Conservation (phyloP, 2,329 filamentous ascomycete species). For the Aspergillus uvarum region DNA sequence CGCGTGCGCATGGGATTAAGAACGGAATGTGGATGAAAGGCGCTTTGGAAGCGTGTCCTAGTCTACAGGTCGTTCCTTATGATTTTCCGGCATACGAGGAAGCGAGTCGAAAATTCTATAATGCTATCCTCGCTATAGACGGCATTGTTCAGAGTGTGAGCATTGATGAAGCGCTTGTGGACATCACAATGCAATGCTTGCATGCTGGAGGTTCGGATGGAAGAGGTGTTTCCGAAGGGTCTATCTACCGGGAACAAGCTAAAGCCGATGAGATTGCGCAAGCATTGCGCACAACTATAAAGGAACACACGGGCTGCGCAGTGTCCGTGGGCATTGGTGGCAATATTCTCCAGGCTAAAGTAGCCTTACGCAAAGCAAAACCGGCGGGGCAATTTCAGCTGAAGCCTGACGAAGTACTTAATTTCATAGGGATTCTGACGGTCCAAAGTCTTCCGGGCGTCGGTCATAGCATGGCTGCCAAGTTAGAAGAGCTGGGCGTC, state of each 20-base stretch:
- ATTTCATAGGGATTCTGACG: slow-evolving; percentile 72
- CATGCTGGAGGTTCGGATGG: slow-evolving; percentile 66
- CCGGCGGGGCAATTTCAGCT: slow-evolving; percentile 91
- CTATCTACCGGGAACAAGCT: slow-evolving; percentile 73
- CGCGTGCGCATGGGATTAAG: slow-evolving; percentile 80
- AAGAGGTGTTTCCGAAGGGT: slow-evolving; percentile 63
- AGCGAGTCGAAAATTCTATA: slow-evolving; percentile 84
- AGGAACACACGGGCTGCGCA: slow-evolving; percentile 73
- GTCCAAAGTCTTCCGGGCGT: slow-evolving; percentile 86
- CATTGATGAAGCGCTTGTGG: slow-evolving; percentile 89
- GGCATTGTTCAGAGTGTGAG: slow-evolving; percentile 93
- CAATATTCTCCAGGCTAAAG: slow-evolving; percentile 87
- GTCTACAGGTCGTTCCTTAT: slow-evolving; percentile 87
- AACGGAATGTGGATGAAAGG: slow-evolving; percentile 99
- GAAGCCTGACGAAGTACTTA: slow-evolving; percentile 73
- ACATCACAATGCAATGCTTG: slow-evolving; percentile 72
- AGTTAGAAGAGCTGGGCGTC: slow-evolving; percentile 82
- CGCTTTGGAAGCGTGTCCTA: slow-evolving; percentile 77
- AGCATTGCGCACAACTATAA: slow-evolving; percentile 67
- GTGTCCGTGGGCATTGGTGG: slow-evolving; percentile 91
- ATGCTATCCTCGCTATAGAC: slow-evolving; percentile 73
- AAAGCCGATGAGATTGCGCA: slow-evolving; percentile 71
- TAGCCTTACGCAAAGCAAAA: slow-evolving; percentile 87
- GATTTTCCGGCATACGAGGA: slow-evolving; percentile 95
- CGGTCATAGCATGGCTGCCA: slow-evolving; percentile 83